Base-by-base conservation (phyloP, 2,329 filamentous ascomycete genomes). In the Aschersonia sp. region DNA sequence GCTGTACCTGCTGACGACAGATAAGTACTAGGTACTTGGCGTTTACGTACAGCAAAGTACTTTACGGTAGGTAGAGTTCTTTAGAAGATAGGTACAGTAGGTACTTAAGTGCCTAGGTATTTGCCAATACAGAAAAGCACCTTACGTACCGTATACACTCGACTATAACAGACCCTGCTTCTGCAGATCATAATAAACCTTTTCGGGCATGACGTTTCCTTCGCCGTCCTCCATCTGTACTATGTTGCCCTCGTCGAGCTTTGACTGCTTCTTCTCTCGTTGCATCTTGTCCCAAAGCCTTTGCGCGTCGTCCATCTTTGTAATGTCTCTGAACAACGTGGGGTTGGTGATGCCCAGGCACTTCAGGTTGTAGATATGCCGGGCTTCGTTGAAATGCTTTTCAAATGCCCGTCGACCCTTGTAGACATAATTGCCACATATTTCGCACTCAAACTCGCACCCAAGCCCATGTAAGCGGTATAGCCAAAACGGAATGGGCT, bases 141-240 rank as follows among this genome's bases (percentile, higher is more conserved):
- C 20, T 20, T 20, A 20, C 20, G 20, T 20, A 20, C 2, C 20
- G 20, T 20, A 20, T 20, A 9, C 7, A 38, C 7, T 3, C 7
- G 7, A 38, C 35, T 38, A 92, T 54, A 94, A 68, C 59, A 95
- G 72, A 35, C 91, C 91, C 63, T 94, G 88, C 69, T 94, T 94
- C 66, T 88, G 85, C 65, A 97, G 68, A 74, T 98, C 92, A 55
- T 89, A 82, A 65, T 96, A 98, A 48, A 98, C 91, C 74, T 95
- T 94, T 69, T 96, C 89, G 0, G 94, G 92, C 92, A 98, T 98
- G 49, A 98, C 92, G 59, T 98, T 97, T 44, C 92, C 92, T 62
- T 94, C 86, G 0, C 80, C 85, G 64, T 98, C 92, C 72, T 98
- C 92, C 92, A 98, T 98, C 72, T 98, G 89, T 45, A 97, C 87